Conservation (phyloP, 2,329 filamentous ascomycete species). For the Colletotrichum sansevieriae region DNA sequence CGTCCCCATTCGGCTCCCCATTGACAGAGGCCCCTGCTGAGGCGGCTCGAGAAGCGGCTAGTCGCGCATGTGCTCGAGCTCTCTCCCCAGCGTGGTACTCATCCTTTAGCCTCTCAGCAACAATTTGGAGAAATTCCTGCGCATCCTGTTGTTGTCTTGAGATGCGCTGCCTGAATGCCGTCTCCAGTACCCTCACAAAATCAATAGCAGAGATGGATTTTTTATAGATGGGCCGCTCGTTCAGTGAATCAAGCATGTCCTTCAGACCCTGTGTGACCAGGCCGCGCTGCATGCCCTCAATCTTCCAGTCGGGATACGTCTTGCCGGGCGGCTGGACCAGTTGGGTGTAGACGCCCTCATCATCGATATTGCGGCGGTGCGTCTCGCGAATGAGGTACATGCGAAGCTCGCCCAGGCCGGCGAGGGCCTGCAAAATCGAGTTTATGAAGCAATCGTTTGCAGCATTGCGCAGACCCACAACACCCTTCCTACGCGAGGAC, state of each 20-base stretch:
- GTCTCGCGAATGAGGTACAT: conserved; percentile 93
- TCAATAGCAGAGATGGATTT: conserved; percentile 92
- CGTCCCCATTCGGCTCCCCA: conserved; percentile 44
- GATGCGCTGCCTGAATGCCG: conserved; percentile 89
- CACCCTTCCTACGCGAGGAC: conserved; percentile 83
- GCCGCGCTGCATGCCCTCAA: conserved; percentile 80
- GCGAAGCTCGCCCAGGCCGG: conserved; percentile 88
- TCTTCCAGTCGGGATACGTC: conserved; percentile 69
- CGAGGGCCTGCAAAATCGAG: conserved; percentile 92
- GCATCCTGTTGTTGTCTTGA: conserved; percentile 97
- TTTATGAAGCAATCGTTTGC: conserved; percentile 99
- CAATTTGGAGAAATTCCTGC: conserved; percentile 95
- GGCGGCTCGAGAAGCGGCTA: conserved; percentile 44
- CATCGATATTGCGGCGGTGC: conserved; percentile 85
- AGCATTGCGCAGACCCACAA: conserved; percentile 89
- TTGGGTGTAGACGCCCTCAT: conserved; percentile 78
- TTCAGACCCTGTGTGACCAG: conserved; percentile 90
- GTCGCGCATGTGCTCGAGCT: conserved; percentile 72
- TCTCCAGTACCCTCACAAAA: conserved; percentile 87
- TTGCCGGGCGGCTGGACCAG: conserved; percentile 64
- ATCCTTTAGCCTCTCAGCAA: conserved; percentile 91
- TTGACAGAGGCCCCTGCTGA: conserved; percentile 39
- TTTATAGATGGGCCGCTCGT: conserved; percentile 91
- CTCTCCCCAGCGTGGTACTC: conserved; percentile 90
- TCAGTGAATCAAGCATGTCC: conserved; percentile 90